phyloP scores from a whole-genome alignment of 2,329 filamentous ascomycete genomes.

The Neofusicoccum cordaticola region DNA sequence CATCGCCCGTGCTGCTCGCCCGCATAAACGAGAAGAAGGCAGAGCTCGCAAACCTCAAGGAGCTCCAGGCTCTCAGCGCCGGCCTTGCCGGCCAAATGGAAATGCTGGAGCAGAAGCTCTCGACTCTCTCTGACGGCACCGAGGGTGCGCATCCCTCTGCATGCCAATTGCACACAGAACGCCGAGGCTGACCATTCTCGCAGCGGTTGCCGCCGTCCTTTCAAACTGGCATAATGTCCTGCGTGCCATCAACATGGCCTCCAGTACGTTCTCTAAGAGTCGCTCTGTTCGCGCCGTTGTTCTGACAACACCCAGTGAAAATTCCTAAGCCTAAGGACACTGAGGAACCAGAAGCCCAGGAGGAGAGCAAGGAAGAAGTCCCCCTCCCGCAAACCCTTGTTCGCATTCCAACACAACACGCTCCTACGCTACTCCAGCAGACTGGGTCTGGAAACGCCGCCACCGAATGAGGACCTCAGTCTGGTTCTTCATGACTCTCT shows the following conservation, averaged over 20 bases:
- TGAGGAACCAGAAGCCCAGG: constrained; percentile 24
- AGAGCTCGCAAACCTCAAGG: constrained; percentile 74
- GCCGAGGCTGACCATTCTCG: neutral
- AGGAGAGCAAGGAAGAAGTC: constrained; percentile 44
- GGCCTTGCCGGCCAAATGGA: constrained; percentile 81
- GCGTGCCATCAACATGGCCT: constrained; percentile 82
- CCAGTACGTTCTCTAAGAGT: constrained; percentile 53
- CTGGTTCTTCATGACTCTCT: too few relatives aligned
- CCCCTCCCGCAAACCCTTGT: constrained; percentile 77
- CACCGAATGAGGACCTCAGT: constrained; percentile 26
- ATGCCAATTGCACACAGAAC: neutral
- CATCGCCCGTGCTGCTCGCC: constrained; percentile 68
- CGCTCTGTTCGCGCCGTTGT: constrained; percentile 10
- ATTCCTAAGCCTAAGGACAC: constrained; percentile 59
- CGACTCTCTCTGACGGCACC: constrained; percentile 75
- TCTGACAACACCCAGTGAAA: constrained; percentile 54
- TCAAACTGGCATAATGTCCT: constrained; percentile 87
- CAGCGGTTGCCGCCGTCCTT: constrained; percentile 75
- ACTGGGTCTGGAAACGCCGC: constrained; percentile 28
- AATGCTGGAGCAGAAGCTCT: constrained; percentile 71
- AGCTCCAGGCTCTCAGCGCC: constrained; percentile 74
- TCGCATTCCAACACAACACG: constrained; percentile 77
- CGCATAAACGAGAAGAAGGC: constrained; percentile 84
- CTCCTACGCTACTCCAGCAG: constrained; percentile 35
- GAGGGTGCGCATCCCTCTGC: constrained; percentile 29